Base-by-base conservation (phyloP, 805 yeast species). In the Candida odintsovae region DNA sequence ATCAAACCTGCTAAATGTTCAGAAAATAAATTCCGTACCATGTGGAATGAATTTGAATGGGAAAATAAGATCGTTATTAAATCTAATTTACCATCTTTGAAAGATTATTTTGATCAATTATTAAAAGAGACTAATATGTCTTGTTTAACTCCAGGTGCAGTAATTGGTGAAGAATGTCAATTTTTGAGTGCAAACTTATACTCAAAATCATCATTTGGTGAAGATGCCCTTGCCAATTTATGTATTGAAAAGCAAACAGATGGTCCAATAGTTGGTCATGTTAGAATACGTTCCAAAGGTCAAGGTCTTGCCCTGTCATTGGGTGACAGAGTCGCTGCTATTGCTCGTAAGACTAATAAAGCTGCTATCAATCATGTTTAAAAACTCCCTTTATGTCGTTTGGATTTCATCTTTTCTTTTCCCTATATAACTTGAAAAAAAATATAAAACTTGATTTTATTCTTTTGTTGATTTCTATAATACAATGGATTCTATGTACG, bases 41-140 rank as follows among this genome's bases (percentile, higher is more conserved):
- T 90, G 98, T 94, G 99, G 99, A 89, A 90, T 65, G 97, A 90
- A 65, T 94, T 95, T 64, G 99, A 94, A 70, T 94, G 99, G 99
- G 99, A 94, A 69, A 94, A 94, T 73, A 94, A 94, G 73, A 90
- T 94, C 57, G 86, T 90, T 50, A 86, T 94, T 63, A 82, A 84
- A 55, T 80, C 95, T 2, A 76, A 73, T 45, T 72, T 83, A 52
- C 65, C 76, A 28, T 69, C 87, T 2, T 75, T 95, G 61, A 82
- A 83, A 61, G 86, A 79, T 41, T 94, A 88, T 67, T 73, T 94
- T 65, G 85, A 82, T 49, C 83, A 78, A 58, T 71, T 94, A 56
- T 70, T 86, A 70, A 71, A 75, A 48, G 90, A 88, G 41, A 94
- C 99, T 4, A 90, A 92, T 67, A 95, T 94, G 98, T 82, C 83